Base-by-base conservation (phyloP, 805 yeast species). In the Wickerhamiella dianesei region DNA sequence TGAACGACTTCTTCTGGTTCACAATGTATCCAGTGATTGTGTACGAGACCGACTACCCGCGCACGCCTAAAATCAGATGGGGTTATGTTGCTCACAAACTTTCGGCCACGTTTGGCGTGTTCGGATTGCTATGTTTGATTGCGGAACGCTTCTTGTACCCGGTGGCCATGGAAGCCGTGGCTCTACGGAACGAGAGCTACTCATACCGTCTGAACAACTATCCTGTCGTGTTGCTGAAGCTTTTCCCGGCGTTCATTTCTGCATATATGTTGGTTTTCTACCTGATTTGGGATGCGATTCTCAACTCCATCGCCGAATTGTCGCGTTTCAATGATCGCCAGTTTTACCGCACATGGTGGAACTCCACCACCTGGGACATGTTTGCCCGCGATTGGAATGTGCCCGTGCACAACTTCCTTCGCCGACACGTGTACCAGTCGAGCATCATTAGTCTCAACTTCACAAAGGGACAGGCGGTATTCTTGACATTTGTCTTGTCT, bases 301-400 rank as follows among this genome's bases (percentile, higher is more conserved):
- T 88, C 56, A 89, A 88, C 59, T 81, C 82, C 20, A 74, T 94
- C 56, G 97, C 95, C 0, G 98, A 92, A 61, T 67, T 89, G 36
- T 80, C 95, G 14, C 59, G 72, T 45, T 94, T 80, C 65, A 96
- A 85, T 3, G 96, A 92, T 61, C 75, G 98, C 44, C 82, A 82
- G 54, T 92, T 92, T 63, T 92, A 94, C 60, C 89, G 94, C 2
- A 83, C 86, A 40, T 94, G 98, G 98, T 92, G 99, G 98, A 85
- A 88, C 56, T 83, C 94, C 51, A 77, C 81, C 17, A 82, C 85
- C 39, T 92, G 96, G 96, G 83, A 83, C 48, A 88, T 88, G 60
- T 92, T 84, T 62, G 81, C 96, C 9, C 72, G 96, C 53, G 78
- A 82, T 51, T 94, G 99, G 98, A 92, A 92, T 61, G 74, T 76